Evolutionary conservation across 805 yeast species (phyloP), one percentile per base, ranked within the genome.

Genomic region (Wickerhamia fluorescens): DNA sequence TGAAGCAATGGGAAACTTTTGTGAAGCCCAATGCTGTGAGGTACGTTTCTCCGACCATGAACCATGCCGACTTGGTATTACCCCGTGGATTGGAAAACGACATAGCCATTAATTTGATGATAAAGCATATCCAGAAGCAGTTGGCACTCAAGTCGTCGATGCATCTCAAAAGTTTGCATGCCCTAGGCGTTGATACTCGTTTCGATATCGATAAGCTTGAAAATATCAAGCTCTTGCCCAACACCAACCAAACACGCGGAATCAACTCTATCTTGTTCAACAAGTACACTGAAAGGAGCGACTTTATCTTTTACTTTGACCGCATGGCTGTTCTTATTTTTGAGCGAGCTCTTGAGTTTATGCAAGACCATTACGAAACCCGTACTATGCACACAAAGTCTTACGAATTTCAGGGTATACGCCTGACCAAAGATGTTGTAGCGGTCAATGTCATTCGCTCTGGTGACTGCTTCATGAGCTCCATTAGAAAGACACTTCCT

Each of bases 11-110:
- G 97, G 78, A 83, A 38, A 55, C 62, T 15, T 88, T 78, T 52
- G 98, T 92, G 16, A 92, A 89, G 52, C 98, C 98, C 5, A 85
- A 86, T 51, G 87, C 94, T 6, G 87, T 78, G 14, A 58, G 75
- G 23, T 73, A 69, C 42, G 79, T 89, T 10, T 71, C 67, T 30
- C 92, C 94, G 1, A 81, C 94, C 0, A 71, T 81, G 77, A 62
- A 70, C 25, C 65, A 66, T 33, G 95, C 97, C 0, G 94, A 92
- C 51, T 68, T 89, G 34, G 76, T 92, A 10, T 73, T 92, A n/a
- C 97, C 98, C 2, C 66, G 94, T 18, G 95, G 95, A 11, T 70
- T 83, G 5, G 95, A 87, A 50, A 89, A 86, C 53, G 50, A 53
- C 1, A 75, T 80, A 8, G 97, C 95, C 8, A 78, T 89, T 20